Evolutionary conservation across 2,329 filamentous ascomycete genomes (phyloP), one percentile per base, ranked within the genome.

Genomic region (Colletotrichum liriopes): DNA sequence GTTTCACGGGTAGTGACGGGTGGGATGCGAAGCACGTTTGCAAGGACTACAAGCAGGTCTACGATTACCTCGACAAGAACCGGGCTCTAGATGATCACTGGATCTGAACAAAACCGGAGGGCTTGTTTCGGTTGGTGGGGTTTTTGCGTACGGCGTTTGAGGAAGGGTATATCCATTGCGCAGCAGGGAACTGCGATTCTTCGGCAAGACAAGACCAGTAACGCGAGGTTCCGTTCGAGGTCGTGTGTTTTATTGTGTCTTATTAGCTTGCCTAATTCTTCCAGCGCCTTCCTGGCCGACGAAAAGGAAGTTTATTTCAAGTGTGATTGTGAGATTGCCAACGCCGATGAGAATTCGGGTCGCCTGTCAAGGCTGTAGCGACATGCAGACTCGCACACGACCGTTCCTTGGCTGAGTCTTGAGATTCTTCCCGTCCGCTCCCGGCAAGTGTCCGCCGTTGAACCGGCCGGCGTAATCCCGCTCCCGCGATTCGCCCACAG

Each of bases 11-110:
- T 6, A 83, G 80, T 58, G 84, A 85, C 62, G 84, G 83, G 0
- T 85, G 82, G 83, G 82, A 84, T 60, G 81, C 83, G 26, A 82
- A 81, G 76, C 82, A 84, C 67, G 82, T 84, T 7, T 84, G 82
- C 70, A 81, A 82, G 74, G 79, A 84, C 73, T 83, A 82, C 43
- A 74, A 74, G 20, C 77, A 82, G 71, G 76, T 84, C 16, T 75
- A 79, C 43, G 75, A 76, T 8, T 79, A 83, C 54, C 73, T 84
- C 11, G 79, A 83, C 47, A 74, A 74, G 49, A 80, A 80, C 37
- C 75, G 82, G 51, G 81, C 77, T 3, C 71, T 81, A 54, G 78
- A 84, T 51, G 75, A 79, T 8, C 75, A 76, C 12, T 84, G 82
- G 82, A 83, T 84, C 71, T 84, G 47, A 73, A 26, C 74, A 35